Evolutionary conservation across 1,284 basidiomycete genomes (phyloP).

Genomic region (Sphagnurus paluster): DNA sequence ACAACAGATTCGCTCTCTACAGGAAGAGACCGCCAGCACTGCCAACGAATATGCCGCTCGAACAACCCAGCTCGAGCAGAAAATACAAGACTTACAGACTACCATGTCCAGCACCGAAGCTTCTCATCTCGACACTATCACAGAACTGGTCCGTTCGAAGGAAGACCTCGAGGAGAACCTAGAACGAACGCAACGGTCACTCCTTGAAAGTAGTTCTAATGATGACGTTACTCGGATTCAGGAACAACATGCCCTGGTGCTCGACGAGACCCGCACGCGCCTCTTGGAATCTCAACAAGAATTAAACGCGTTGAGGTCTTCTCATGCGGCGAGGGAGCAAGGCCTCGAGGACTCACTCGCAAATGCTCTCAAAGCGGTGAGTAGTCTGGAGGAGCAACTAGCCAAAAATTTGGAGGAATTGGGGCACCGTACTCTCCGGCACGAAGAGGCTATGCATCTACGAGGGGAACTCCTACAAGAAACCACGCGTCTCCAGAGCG

Average conservation of each 20-base stretch:
- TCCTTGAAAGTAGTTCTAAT: slow-evolving; percentile 24
- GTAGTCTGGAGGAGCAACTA: slow-evolving; percentile 28
- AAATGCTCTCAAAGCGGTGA: slow-evolving; percentile 19
- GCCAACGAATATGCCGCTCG: slow-evolving; percentile 11
- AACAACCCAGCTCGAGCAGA: slow-evolving; percentile 17
- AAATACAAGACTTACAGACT: slow-evolving; percentile 19
- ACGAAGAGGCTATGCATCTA: slow-evolving; percentile 21
- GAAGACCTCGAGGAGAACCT: slow-evolving; percentile 17
- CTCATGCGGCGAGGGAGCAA: slow-evolving; percentile 27
- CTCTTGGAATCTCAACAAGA: slow-evolving; percentile 33
- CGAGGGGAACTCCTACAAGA: slow-evolving; percentile 24
- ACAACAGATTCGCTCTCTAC: slow-evolving; percentile 13
- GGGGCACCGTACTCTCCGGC: slow-evolving; percentile 19
- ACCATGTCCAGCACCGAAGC: slow-evolving; percentile 18
- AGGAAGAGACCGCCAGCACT: slow-evolving; percentile 8
- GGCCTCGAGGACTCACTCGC: slow-evolving; percentile 24
- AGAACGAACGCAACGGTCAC: slow-evolving; percentile 18
- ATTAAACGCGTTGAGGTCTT: slow-evolving; percentile 33
- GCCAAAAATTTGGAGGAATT: slow-evolving; percentile 12
- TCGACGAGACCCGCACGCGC: slow-evolving; percentile 35
- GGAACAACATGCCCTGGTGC: slow-evolving; percentile 38
- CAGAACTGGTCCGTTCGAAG: slow-evolving; percentile 29
- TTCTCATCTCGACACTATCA: slow-evolving; percentile 18
- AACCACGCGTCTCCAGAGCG: slow-evolving; percentile 26
- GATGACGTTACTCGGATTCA: slow-evolving; percentile 35